A percentile compares a stretch with the other conserved stretches of the same genome.
phyloP scores from a whole-genome alignment of 2,329 filamentous ascomycete genomes.

The Trichoderma koningii region DNA sequence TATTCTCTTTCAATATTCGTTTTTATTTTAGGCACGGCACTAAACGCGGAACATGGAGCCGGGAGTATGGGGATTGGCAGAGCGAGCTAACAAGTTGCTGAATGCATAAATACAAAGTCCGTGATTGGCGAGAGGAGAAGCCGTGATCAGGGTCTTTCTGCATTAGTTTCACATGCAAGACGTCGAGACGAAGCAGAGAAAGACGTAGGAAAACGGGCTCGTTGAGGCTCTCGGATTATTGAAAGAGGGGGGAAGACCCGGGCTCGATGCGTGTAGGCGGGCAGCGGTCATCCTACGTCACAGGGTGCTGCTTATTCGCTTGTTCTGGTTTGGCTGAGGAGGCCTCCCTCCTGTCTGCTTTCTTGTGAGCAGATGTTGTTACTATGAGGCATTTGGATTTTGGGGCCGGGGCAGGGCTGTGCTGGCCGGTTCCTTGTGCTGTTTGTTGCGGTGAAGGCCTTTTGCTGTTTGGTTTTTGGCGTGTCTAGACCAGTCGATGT shows the following conservation, averaged over 20 bases:
- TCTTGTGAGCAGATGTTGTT: background rate
- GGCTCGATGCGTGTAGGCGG: slow-evolving; percentile 14
- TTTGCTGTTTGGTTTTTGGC: background rate
- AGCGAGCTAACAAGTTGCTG: slow-evolving; percentile 22
- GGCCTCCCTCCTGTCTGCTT: slow-evolving; percentile 3
- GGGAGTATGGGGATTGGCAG: slow-evolving; percentile 27
- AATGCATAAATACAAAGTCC: slow-evolving; percentile 17
- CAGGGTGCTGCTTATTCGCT: background rate
- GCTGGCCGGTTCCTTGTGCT: slow-evolving; percentile 6
- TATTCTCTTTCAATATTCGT: background rate
- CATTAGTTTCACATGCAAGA: background rate
- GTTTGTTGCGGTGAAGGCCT: slow-evolving; percentile 22
- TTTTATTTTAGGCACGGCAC: slow-evolving; percentile 8
- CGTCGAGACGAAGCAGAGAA: background rate
- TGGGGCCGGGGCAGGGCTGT: slow-evolving; percentile 22
- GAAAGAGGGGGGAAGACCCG: background rate
- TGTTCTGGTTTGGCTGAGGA: slow-evolving; percentile 8
- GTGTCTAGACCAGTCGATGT: slow-evolving; percentile 24
- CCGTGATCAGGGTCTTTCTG: background rate
- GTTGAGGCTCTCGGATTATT: slow-evolving; percentile 18
- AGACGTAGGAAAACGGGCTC: slow-evolving; percentile 2
- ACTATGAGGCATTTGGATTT: slow-evolving; percentile 28
- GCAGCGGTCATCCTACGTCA: slow-evolving; percentile 28
- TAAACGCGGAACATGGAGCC: slow-evolving; percentile 22
- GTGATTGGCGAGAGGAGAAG: slow-evolving; percentile 21